These are phyloP conservation scores for Metroxylon sagu DNA, from an alignment of 176 grass and related monocot species.

Conservation along the genomic window DNA sequence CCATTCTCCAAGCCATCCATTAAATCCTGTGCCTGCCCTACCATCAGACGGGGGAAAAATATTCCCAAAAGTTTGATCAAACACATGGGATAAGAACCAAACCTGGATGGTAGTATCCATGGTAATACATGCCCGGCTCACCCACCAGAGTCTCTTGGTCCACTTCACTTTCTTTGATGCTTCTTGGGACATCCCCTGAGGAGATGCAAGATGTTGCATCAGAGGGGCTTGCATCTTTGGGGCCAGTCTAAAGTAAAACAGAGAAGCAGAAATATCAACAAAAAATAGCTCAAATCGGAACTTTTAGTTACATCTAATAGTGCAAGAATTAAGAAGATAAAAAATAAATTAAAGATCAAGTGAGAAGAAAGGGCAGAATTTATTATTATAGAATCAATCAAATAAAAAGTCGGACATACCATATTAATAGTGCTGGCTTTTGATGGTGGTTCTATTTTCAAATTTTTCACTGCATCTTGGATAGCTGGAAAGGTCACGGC, in stretches of 20 bases:
- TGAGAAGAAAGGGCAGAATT: background rate
- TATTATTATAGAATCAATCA: conserved; percentile 3
- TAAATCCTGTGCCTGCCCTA: conserved; percentile 15
- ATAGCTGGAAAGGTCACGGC: conserved; percentile 70
- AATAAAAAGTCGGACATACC: conserved; percentile 39
- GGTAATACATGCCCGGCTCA: conserved; percentile 64
- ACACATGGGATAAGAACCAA: background rate
- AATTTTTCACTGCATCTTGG: conserved; percentile 46
- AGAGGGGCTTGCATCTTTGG: conserved; percentile 53
- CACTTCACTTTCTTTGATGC: conserved; percentile 50
- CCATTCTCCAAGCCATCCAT: conserved; percentile 47
- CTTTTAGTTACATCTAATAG: no score
- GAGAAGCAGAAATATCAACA: background rate
- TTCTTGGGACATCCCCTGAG: conserved; percentile 52
- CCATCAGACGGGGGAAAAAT: no score
- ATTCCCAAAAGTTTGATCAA: no score
- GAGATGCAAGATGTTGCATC: conserved; percentile 75
- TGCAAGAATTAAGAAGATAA: no score
- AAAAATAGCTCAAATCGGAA: conserved; percentile 16
- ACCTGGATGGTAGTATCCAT: conserved; percentile 85
- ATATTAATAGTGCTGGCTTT: conserved; percentile 49
- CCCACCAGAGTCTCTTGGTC: conserved; percentile 40
- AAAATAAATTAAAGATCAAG: no score
- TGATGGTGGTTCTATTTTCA: conserved; percentile 57
- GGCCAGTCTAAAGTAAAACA: conserved; percentile 34